Evolutionary conservation across 768 basidiomycete genomes (phyloP), one percentile per base, ranked within the genome.

Genomic region (Leccinum disarticulatum): DNA sequence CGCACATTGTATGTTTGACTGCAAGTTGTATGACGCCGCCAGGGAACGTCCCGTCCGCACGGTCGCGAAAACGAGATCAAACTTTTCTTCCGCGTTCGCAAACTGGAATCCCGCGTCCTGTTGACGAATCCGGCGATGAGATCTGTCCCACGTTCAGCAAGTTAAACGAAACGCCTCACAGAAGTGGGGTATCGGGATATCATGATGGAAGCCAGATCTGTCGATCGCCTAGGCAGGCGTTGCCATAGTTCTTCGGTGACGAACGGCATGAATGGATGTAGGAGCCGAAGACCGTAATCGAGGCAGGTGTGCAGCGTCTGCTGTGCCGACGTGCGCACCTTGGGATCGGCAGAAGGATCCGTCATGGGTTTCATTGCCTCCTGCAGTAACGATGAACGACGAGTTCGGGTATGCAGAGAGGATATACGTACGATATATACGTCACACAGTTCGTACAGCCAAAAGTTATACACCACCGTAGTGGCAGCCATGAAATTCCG

Each of bases 181-280:
- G 79, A 75, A 36, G 84, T 79, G 3, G 97, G 97, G 82, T 86
- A 98, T 31, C 82, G 76, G 0, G 95, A 82, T 19, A 98, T 75
- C 92, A 95, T 95, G 72, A 99, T 94, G 0, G 93, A 93, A 7
- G 87, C 85, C 9, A 81, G 64, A 70, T 98, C 95, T 43, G 87
- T 88, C 2, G 88, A 85, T 60, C 95, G 80, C 17, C 95, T 81
- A 0, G 95, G 95, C 2, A 99, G 79, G 30, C 97, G 86, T 73
- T 99, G 97, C 97, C 97, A 99, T 11, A 99, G 78, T 73, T 98
- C 97, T 76, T 99, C 97, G 4, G 97, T 98, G 33, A 99, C 92
- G 74, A 91, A 99, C 1, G 97, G 97, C 97, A 98, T 99, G 79
- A 98, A 95, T 0, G 97, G 97, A 73, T 98, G 97, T 1, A 98